A percentile compares a stretch with the other conserved stretches of the same genome.
phyloP scores from a whole-genome alignment of 2,329 filamentous ascomycete species.

The Bipolaris cookei region DNA sequence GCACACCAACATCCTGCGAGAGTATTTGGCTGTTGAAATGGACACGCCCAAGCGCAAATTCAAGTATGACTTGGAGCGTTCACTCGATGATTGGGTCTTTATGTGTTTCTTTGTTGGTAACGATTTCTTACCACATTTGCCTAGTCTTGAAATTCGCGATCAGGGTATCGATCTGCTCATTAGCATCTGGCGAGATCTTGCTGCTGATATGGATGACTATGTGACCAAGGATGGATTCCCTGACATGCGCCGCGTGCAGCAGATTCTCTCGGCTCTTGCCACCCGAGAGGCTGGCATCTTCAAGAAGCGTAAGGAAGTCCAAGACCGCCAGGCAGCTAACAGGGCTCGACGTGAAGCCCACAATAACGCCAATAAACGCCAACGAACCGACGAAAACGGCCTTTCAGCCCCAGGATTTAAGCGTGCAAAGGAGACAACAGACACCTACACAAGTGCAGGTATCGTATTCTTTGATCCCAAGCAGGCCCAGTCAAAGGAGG shows the following conservation, averaged over 20 bases:
- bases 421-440: conserved; percentile 45
- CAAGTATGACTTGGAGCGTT: conserved; percentile 89
- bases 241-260: conserved; percentile 82
- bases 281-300: conserved; percentile 96
- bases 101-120: conserved; percentile 99
- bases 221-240: conserved; percentile 94
- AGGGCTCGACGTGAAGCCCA: conserved; percentile 61
- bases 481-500: conserved; percentile 47
- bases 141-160: conserved; percentile 96
- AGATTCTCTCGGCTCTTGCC: conserved; percentile 85
- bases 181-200: conserved; percentile 94
- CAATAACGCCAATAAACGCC: conserved; percentile 40
- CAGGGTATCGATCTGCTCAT: conserved; percentile 96
- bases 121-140: conserved; percentile 95
- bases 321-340: conserved; percentile 81
- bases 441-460: conserved; percentile 44
- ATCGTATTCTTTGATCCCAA: conserved; percentile 47
- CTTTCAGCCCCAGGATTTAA: conserved; percentile 36
- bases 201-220: conserved; percentile 91
- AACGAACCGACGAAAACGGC: conserved; percentile 41
- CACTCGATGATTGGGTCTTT: conserved; percentile 97
- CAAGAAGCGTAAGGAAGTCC: conserved; percentile 80
- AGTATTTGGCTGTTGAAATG: conserved; percentile 91
- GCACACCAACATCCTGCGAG: conserved; percentile 86
- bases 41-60: conserved; percentile 83